Conservation (phyloP, 2,329 filamentous ascomycete species). For the Pyricularia sp. region DNA sequence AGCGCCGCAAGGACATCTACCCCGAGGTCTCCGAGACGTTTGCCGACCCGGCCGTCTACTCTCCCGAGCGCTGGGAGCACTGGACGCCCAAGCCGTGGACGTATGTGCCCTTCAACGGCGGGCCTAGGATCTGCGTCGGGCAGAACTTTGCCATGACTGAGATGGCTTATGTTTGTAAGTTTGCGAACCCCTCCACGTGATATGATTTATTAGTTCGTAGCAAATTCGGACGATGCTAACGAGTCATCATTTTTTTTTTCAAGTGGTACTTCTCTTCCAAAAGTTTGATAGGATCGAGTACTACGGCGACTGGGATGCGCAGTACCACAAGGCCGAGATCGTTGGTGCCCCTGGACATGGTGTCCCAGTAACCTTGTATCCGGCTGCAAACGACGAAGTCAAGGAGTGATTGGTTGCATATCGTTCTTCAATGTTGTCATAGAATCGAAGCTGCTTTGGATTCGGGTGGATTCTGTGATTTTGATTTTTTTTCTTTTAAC, state of each 20-base stretch:
- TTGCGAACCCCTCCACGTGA: not conserved
- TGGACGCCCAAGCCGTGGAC: slow-evolving; percentile 22
- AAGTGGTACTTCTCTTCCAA: slow-evolving; percentile 47
- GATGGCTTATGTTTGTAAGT: slow-evolving; percentile 38
- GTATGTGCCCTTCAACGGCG: slow-evolving; percentile 27
- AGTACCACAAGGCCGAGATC: slow-evolving; percentile 32
- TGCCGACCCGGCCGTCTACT: slow-evolving; percentile 17
- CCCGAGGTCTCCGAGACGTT: slow-evolving; percentile 15
- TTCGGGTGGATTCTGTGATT: not conserved
- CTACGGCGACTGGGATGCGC: slow-evolving; percentile 32
- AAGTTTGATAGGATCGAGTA: slow-evolving; percentile 47
- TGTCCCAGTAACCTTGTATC: slow-evolving; percentile 29
- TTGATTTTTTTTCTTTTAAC: too few species aligned
- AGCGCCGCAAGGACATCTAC: slow-evolving; percentile 18
- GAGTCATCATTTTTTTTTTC: not conserved
- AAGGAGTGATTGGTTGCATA: slow-evolving; percentile 4
- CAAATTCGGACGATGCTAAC: not conserved
- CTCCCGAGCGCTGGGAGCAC: slow-evolving; percentile 20
- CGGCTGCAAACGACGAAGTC: slow-evolving; percentile 16
- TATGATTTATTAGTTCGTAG: too few species aligned
- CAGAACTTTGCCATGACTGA: slow-evolving; percentile 52
- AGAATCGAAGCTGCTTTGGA: not conserved
- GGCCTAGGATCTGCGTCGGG: slow-evolving; percentile 39
- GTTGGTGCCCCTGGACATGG: slow-evolving; percentile 33
- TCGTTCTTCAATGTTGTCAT: not conserved